Percentiles rank a stretch among this genome's conserved stretches.
Evolutionary conservation across 371 early-diverging fungal species (phyloP).

Genomic region (Chytridium lagenaria): DNA sequence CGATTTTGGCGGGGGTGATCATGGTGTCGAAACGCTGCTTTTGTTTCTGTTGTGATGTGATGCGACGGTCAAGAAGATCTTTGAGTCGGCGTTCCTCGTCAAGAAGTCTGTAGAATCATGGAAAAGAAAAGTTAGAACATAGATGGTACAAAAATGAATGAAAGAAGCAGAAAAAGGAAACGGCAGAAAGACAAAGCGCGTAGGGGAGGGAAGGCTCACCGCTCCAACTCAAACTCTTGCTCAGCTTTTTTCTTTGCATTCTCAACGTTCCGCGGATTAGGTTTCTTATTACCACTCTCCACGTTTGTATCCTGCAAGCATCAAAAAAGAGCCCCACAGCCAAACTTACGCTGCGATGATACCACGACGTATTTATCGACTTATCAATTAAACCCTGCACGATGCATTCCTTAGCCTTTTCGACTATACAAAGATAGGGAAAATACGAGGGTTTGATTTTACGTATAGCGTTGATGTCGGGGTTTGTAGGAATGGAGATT

Average conservation of each 20-base stretch:
- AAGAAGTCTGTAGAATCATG: constrained; percentile 41
- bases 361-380: constrained; percentile 63
- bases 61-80: constrained; percentile 33
- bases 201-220: too few species aligned
- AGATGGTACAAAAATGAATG: not conserved
- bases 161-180: too few species aligned
- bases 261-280: constrained; percentile 64
- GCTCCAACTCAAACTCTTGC: constrained; percentile 42
- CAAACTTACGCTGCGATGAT: constrained; percentile 54
- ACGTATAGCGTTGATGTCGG: not conserved
- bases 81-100: constrained; percentile 57
- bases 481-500: not conserved
- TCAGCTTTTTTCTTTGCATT: constrained; percentile 50
- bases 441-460: constrained; percentile 3
- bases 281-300: constrained; percentile 39
- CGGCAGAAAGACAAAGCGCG: too few species aligned
- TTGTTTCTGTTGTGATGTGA: not conserved
- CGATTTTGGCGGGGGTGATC: not conserved
- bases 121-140: constrained; percentile 9
- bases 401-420: constrained; percentile 56
- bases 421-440: constrained; percentile 30
- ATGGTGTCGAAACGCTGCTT: not conserved
- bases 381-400: constrained; percentile 49
- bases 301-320: constrained; percentile 9
- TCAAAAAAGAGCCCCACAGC: constrained; percentile 11